Percentiles rank a stretch among this genome's conserved stretches.
Evolutionary conservation across 306 rosid species (phyloP).

Genomic region (Fragaria iinumae): DNA sequence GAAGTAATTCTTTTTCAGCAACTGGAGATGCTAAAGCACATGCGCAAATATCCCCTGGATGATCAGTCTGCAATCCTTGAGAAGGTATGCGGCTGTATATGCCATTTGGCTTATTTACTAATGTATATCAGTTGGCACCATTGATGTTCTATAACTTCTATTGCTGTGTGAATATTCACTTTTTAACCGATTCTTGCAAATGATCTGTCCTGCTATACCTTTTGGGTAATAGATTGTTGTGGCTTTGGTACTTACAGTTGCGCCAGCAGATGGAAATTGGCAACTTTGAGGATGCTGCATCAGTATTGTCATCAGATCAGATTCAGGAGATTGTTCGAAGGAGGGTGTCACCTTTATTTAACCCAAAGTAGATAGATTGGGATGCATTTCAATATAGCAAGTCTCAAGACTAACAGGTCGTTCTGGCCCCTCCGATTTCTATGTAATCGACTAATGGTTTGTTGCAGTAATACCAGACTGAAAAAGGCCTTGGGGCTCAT

Average conservation of each 20-base stretch:
- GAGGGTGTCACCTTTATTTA: constrained; percentile 16
- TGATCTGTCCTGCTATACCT: neutral
- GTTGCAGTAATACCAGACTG: neutral
- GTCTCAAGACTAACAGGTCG: neutral
- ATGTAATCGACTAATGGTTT: no score
- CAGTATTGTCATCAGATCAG: constrained; percentile 53
- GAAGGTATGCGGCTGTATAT: constrained; percentile 45
- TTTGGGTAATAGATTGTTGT: neutral
- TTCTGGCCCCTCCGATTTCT: neutral
- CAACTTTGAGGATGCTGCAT: constrained; percentile 48
- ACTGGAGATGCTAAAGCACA: constrained; percentile 74
- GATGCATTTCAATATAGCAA: neutral
- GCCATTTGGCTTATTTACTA: neutral
- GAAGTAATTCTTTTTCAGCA: constrained; percentile 47
- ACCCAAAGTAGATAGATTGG: neutral
- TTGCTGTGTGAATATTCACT: neutral
- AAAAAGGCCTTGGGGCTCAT: no score
- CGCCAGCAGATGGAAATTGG: constrained; percentile 62
- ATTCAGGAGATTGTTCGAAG: constrained; percentile 65
- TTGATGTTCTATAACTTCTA: neutral
- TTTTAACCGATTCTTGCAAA: neutral
- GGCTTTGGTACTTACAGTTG: constrained; percentile 41
- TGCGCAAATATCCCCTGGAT: constrained; percentile 68
- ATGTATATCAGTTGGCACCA: neutral
- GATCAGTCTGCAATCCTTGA: constrained; percentile 79